Evolutionary conservation across 495 filamentous ascomycete species (phyloP).

Genomic region (Xylaria curta): DNA sequence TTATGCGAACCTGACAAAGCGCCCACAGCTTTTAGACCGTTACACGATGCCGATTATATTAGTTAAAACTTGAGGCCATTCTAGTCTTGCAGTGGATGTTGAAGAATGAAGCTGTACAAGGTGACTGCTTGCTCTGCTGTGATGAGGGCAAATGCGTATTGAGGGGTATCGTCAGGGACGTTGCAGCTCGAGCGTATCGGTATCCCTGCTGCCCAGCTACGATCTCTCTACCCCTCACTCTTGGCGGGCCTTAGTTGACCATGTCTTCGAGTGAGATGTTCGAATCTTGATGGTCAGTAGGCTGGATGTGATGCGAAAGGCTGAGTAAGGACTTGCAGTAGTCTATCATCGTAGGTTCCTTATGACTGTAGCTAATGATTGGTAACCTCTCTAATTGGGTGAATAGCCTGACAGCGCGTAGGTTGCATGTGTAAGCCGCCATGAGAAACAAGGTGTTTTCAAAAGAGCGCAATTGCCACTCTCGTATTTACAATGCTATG

Average conservation of each 20-base stretch:
- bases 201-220: not conserved
- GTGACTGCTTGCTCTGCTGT: not conserved
- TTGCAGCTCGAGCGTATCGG: not conserved
- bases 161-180: constrained; percentile 10
- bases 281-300: not conserved
- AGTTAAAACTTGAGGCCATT: not conserved
- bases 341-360: not conserved
- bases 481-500: not conserved
- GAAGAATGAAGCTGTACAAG: constrained; percentile 1
- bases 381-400: not conserved
- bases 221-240: constrained; percentile 11
- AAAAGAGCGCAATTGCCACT: not conserved
- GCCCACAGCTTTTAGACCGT: not conserved
- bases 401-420: not conserved
- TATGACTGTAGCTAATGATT: not conserved
- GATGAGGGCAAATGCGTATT: not conserved
- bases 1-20: constrained; percentile 14
- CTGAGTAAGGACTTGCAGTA: constrained; percentile 23
- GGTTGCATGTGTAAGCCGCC: constrained; percentile 10
- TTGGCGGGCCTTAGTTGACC: not conserved
- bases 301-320: not conserved
- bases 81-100: not conserved
- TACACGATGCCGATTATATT: not conserved
- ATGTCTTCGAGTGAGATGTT: not conserved
- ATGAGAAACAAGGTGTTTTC: not conserved